Percentiles rank a stretch among this genome's conserved stretches.
Conservation (phyloP, 2,329 filamentous ascomycete genomes). For the Phyllosticta capitalensis region DNA sequence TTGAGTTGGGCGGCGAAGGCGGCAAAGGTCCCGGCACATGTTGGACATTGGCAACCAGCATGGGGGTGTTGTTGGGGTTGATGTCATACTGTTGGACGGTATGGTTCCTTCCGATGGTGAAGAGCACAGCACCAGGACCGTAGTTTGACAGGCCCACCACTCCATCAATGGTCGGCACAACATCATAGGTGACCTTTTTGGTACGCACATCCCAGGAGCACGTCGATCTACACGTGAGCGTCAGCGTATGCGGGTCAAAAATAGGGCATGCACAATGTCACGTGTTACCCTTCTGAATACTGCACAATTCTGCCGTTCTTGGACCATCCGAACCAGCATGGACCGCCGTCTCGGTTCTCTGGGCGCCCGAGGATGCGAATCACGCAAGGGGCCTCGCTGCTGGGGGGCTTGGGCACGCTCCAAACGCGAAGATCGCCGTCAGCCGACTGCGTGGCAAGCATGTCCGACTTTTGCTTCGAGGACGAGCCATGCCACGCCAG, state of each 20-base stretch:
- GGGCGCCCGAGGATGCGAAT: constrained; percentile 77
- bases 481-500: constrained; percentile 95
- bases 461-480: constrained; percentile 91
- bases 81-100: constrained; percentile 94
- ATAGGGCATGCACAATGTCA: constrained; percentile 7
- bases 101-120: constrained; percentile 79
- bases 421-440: constrained; percentile 92
- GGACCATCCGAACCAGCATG: constrained; percentile 97
- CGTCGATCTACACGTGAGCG: constrained; percentile 11
- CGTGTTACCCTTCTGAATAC: constrained; percentile 74
- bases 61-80: constrained; percentile 56
- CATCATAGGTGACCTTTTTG: constrained; percentile 89
- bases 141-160: constrained; percentile 78
- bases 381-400: constrained; percentile 69
- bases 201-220: constrained; percentile 81
- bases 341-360: constrained; percentile 57
- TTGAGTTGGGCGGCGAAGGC: constrained; percentile 72
- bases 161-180: constrained; percentile 73
- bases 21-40: constrained; percentile 71
- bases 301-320: constrained; percentile 96
- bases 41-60: constrained; percentile 78
- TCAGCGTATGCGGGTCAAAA: constrained; percentile 15
- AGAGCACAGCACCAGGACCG: constrained; percentile 81
- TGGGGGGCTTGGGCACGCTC: constrained; percentile 80
- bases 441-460: constrained; percentile 86